Evolutionary conservation across 1,284 basidiomycete genomes (phyloP).

Genomic region (Papiliotrema nemorosa): DNA sequence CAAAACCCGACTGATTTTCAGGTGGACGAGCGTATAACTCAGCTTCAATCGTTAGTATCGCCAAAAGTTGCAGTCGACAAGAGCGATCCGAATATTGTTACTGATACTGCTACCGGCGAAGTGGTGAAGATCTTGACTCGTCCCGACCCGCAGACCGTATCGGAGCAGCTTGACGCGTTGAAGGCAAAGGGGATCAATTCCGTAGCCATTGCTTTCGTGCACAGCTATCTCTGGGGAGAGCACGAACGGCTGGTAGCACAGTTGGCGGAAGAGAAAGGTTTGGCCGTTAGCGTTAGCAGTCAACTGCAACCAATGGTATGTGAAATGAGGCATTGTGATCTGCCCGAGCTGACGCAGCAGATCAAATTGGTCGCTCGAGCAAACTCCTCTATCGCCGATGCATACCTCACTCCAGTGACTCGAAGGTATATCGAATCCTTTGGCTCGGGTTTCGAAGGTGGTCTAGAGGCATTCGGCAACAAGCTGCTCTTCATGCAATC

Average conservation of each 20-base stretch:
- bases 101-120: slow-evolving; percentile 60
- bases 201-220: slow-evolving; percentile 36
- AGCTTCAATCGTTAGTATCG: slow-evolving; percentile 51
- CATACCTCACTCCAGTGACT: slow-evolving; percentile 54
- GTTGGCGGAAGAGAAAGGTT: slow-evolving; percentile 35
- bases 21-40: slow-evolving; percentile 83
- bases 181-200: slow-evolving; percentile 30
- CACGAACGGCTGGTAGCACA: slow-evolving; percentile 36
- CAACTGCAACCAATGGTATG: slow-evolving; percentile 41
- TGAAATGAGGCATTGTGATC: not conserved
- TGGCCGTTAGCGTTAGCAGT: slow-evolving; percentile 34
- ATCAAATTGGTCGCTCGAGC: slow-evolving; percentile 52
- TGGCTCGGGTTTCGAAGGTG: slow-evolving; percentile 46
- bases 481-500: slow-evolving; percentile 51
- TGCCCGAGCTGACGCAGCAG: slow-evolving; percentile 9
- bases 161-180: slow-evolving; percentile 27
- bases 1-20: slow-evolving; percentile 7
- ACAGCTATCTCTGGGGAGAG: slow-evolving; percentile 35
- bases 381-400: slow-evolving; percentile 54
- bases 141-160: slow-evolving; percentile 44
- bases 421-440: slow-evolving; percentile 51
- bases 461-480: slow-evolving; percentile 36
- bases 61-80: slow-evolving; percentile 16
- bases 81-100: slow-evolving; percentile 18
- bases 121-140: slow-evolving; percentile 77